Base-by-base conservation (phyloP, 73 alveolate species). In the Paraurostyla sp. region DNA sequence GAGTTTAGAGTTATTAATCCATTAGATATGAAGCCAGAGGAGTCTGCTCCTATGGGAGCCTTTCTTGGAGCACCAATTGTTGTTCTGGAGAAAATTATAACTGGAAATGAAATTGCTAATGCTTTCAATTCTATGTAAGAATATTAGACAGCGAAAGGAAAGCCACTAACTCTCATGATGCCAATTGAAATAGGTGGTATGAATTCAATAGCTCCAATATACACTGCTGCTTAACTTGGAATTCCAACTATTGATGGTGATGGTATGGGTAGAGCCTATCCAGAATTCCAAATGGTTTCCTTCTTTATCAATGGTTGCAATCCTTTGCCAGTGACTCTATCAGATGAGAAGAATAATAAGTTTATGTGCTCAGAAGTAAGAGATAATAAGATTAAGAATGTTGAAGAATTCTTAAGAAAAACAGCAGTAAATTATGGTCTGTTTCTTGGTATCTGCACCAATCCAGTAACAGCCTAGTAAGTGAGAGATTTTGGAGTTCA, bases 41-140 rank as follows among this genome's bases (percentile, higher is more conserved):
- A 71, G 7, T 36, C 18, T 23, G 13, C 71, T 25, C 25, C 41
- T 3, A 43, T 43, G 16, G 63, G 86, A n/a, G 86, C 50, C 3
- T 71, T 71, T 76, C 25, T 71, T 36, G 86, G 86, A 7, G 86
- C 86, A 15, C 86, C 86, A 40, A 71, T 36, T 9, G 86, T 71
- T 41, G 71, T 33, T 20, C 18, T 48, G 4, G 86, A 71, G 71
- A 71, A 71, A 42, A 43, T 71, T n/a, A 48, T 29, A 23, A 40
- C 75, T 9, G 86, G 86, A 23, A 38, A 40, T 6, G 86, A 71
- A 23, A 42, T 71, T 13, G 7, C 41, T 7, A 76, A 71, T 13
- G 63, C 86, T 11, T 18, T 48, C 43, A 48, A n/a, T 23, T 13
- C 46, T 23, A 40, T 71, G n/a, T 23, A 48, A 76, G 46, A 42